These are phyloP conservation scores for Pyronema domesticum DNA, from an alignment of 495 filamentous ascomycete genomes.

Conservation along the genomic window DNA sequence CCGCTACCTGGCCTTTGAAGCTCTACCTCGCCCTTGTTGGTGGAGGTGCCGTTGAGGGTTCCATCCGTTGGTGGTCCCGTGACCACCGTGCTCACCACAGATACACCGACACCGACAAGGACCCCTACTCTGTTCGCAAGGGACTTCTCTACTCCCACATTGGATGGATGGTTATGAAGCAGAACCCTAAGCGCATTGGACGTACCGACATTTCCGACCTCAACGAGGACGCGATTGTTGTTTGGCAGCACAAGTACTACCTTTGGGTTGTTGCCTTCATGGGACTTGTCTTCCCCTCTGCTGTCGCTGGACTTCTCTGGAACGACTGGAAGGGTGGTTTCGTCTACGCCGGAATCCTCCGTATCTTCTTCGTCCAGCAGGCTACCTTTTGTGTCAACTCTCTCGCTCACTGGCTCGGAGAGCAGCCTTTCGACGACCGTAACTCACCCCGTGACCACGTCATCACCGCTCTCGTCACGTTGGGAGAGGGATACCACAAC, in stretches of 20 bases:
- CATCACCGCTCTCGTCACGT: conserved; percentile 85
- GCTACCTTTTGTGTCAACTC: conserved; percentile 99
- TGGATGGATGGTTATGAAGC: conserved; percentile 86
- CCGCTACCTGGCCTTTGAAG: conserved; percentile 68
- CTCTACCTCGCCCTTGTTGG: conserved; percentile 86
- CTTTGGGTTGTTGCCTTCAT: conserved; percentile 75
- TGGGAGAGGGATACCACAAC: conserved; percentile 97
- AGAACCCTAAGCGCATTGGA: conserved; percentile 83
- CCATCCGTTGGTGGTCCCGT: conserved; percentile 91
- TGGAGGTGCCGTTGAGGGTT: conserved; percentile 89
- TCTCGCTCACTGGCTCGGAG: conserved; percentile 94
- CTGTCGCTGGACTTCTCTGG: conserved; percentile 77
- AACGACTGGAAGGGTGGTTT: conserved; percentile 80
- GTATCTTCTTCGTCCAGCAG: conserved; percentile 97
- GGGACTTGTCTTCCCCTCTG: conserved; percentile 66
- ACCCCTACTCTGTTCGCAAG: conserved; percentile 98
- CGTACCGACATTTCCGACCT: conserved; percentile 93
- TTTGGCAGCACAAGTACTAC: conserved; percentile 91
- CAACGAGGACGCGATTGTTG: conserved; percentile 85
- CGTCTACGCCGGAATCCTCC: conserved; percentile 85
- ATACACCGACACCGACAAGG: conserved; percentile 97
- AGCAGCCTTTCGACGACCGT: conserved; percentile 97
- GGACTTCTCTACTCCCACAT: conserved; percentile 91
- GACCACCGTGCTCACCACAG: conserved; percentile 96
- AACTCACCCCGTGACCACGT: conserved; percentile 95